Percentiles rank a stretch among this genome's conserved stretches.
Conservation (phyloP, 2,329 filamentous ascomycete species). For the Chaetomium sp. region DNA sequence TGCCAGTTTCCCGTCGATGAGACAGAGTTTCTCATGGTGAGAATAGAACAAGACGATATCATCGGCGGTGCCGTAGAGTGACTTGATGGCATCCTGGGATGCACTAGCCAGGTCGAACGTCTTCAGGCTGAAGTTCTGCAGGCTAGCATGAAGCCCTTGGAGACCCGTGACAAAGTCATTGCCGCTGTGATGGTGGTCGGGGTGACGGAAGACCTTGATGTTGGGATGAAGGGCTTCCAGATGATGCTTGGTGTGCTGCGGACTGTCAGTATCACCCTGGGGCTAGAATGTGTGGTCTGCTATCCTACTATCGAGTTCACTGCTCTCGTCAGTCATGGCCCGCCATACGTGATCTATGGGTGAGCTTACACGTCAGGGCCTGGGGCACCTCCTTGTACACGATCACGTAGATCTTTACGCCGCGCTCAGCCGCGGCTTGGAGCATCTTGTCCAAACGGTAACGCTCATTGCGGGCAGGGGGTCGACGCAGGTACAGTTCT, state of each 20-base stretch:
- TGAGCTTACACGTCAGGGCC: conserved; percentile 71
- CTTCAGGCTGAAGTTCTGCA: conserved; percentile 49
- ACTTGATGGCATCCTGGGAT: conserved; percentile 72
- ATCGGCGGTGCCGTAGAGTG: conserved; percentile 78
- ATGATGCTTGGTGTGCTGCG: conserved; percentile 73
- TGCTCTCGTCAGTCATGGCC: conserved; percentile 19
- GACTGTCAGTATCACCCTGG: conserved; percentile 17
- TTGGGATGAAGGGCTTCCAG: conserved; percentile 79
- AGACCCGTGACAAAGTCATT: conserved; percentile 70
- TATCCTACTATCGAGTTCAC: conserved; percentile 38
- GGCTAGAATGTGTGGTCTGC: not conserved
- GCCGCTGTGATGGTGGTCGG: conserved; percentile 79
- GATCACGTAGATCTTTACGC: conserved; percentile 81
- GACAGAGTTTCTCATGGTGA: conserved; percentile 87
- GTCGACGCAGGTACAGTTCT: conserved; percentile 82
- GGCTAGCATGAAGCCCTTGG: conserved; percentile 67
- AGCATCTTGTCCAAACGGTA: conserved; percentile 86
- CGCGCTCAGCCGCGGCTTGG: conserved; percentile 77
- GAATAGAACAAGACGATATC: conserved; percentile 89
- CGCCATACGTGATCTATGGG: not conserved
- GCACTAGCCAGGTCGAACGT: conserved; percentile 63
- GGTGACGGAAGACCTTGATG: conserved; percentile 86
- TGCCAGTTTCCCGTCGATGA: conserved; percentile 75
- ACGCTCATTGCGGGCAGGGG: conserved; percentile 76
- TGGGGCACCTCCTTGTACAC: conserved; percentile 91